Evolutionary conservation across 2,329 filamentous ascomycete genomes (phyloP), one percentile per base, ranked within the genome.

Genomic region (Nothophaeocryptopus gaeumannii): DNA sequence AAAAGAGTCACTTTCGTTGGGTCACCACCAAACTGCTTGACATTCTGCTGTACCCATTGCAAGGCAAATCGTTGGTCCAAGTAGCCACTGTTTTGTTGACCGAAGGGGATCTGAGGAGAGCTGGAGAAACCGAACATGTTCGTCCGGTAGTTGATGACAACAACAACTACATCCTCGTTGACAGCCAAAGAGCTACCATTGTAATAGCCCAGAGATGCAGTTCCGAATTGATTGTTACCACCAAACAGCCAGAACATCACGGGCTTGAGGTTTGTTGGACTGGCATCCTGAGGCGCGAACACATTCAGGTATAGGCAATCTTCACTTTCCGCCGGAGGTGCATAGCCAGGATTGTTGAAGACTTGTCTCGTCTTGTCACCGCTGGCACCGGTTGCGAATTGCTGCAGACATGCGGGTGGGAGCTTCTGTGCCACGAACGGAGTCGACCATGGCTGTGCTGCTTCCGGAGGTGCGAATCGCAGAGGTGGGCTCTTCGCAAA

Each of bases 11-110:
- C 74, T 47, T 79, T 76, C 8, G 69, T 66, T 2, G 71, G 71
- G 60, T 86, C 78, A 1, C 83, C 83, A 0, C 82, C 82, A 40
- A 69, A 67, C 2, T 56, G 54, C 16, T 52, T 73, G 45, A 83
- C 78, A 63, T 84, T 84, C 15, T 75, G 69, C 53, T 74, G 72
- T 3, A 67, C 63, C 66, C 66, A 68, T 16, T 67, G 56, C 16
- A 68, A 48, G 20, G 59, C 66, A 15, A 64, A 55, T 5, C 64
- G 57, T 43, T 68, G 66, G 45, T 68, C 66, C 11, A 67, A 52
- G 47, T 65, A 66, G 10, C 64, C 66, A 1, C 60, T 54, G 40
- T 68, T 68, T 30, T 61, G 58, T n/a, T 49, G 52, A 8, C 50
- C 56, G 8, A 51, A 31, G 8, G 65, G 66, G 11, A 71, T 45